phyloP scores from a whole-genome alignment of 73 alveolate species.

The Paraurostyla sp. region DNA sequence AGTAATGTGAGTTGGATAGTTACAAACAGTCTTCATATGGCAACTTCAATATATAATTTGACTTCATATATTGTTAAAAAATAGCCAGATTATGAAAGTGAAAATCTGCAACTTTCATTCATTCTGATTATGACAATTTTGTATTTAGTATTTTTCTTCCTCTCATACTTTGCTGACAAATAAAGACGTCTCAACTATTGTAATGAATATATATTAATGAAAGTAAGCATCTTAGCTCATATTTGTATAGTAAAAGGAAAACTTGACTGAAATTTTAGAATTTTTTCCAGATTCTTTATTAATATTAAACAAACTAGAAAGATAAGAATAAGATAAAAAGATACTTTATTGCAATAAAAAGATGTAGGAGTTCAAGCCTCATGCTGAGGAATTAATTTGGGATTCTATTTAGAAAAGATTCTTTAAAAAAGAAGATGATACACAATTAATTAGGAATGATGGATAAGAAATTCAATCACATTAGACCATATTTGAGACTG shows the following conservation, averaged over 20 bases:
- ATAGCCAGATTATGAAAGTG: no score
- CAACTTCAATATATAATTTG: not conserved
- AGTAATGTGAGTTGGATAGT: not conserved
- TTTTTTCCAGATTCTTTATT: slow-evolving; percentile 40
- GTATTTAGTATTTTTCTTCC: not conserved
- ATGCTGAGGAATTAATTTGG: not conserved
- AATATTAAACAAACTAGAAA: not conserved
- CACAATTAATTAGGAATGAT: not conserved
- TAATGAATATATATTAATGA: not conserved
- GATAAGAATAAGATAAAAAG: not conserved
- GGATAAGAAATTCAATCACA: not conserved
- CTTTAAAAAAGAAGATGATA: not conserved
- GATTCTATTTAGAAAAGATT: not conserved
- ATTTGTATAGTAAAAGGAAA: slow-evolving; percentile 4
- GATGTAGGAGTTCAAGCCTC: slow-evolving; percentile 26
- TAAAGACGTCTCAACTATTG: not conserved
- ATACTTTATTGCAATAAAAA: not conserved
- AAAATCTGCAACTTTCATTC: no score
- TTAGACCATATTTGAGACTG: slow-evolving; percentile 39
- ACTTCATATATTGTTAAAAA: not conserved
- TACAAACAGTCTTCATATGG: not conserved
- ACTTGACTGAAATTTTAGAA: slow-evolving; percentile 24
- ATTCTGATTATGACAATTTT: not conserved
- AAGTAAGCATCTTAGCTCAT: not conserved
- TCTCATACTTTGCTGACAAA: not conserved